Base-by-base conservation (phyloP, 208 protist genomes). In the Trypanosoma brucei region DNA sequence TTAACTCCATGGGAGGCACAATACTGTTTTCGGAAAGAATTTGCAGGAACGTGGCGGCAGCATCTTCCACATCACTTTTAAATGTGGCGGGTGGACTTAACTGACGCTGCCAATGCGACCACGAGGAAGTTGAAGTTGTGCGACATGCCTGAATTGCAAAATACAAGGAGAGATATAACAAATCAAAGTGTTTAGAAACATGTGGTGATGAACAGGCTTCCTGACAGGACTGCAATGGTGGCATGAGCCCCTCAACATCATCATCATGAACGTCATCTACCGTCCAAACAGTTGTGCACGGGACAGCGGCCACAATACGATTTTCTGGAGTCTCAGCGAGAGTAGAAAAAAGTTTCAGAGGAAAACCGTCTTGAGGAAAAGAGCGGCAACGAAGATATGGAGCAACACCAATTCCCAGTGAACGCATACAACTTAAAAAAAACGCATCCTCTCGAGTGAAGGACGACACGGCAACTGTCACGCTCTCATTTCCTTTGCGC, bases 221-320 rank as follows among this genome's bases (percentile, higher is more conserved):
- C 3, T 37, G 63, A 39, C 63, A 69, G 13, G 40, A 34, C 38
- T 69, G 53, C 50, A 22, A 35, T 50, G 63, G 7, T 13, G 63
- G 63, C 63, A 69, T 69, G 14, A 69, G 11, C 33, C 63, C 63
- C 5, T 69, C 63, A 14, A 62, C 30, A 49, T 69, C 63, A 46
- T 50, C 33, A 50, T 69, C 63, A 37, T 69, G 63, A 4, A 69
- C 0, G 46, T 22, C 55, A 9, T 2, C 54, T 8, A 62, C 48
- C 4, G 63, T 69, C 63, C 63, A 69, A 36, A 69, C 55, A 40
- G 55, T 11, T 9, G 44, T 62, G n/a, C 55, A 54, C 11, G 63
- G 63, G 14, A 69, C 44, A 14, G 34, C 55, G 9, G 38, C 63
- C 48, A 69, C 40, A 3, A 55, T 42, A 50, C 5, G 49, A 2